phyloP scores from a whole-genome alignment of 2,329 filamentous ascomycete genomes.

The Monilinia fructicola region DNA sequence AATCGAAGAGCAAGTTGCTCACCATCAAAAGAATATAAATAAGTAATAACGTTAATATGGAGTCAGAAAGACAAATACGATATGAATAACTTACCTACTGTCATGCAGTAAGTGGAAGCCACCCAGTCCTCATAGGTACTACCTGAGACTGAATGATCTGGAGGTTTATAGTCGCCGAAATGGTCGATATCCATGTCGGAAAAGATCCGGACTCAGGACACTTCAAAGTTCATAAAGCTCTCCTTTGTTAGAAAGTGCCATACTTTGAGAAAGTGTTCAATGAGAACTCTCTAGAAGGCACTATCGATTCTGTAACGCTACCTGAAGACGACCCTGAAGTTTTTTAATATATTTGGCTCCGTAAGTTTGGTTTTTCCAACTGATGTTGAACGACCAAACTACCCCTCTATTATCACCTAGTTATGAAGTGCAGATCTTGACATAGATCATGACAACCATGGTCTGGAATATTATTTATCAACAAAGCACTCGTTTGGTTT shows the following conservation, averaged over 20 bases:
- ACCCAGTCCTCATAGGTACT: too few relatives aligned
- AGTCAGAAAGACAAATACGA: too few relatives aligned
- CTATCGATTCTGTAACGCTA: not conserved
- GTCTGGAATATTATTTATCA: not conserved
- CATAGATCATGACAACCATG: not conserved
- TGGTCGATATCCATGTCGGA: slow-evolving; percentile 29
- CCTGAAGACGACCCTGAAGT: slow-evolving; percentile 22
- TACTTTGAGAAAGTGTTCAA: slow-evolving; percentile 26
- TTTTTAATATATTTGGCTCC: slow-evolving; percentile 21
- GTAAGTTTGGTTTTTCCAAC: not conserved
- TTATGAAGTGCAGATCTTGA: not conserved
- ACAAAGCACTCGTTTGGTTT: not conserved
- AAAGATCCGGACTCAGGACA: not conserved
- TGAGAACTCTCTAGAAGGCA: slow-evolving; percentile 13
- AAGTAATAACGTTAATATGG: too few relatives aligned
- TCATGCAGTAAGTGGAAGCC: too few relatives aligned
- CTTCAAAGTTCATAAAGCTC: slow-evolving; percentile 21
- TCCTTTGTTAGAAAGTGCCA: slow-evolving; percentile 22
- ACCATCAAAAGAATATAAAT: too few relatives aligned
- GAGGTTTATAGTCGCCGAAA: not conserved
- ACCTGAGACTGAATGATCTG: too few relatives aligned
- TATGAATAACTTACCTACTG: too few relatives aligned
- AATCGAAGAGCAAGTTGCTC: too few relatives aligned
- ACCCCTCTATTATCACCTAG: not conserved
- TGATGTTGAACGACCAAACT: too few relatives aligned